Percentiles rank a stretch among this genome's conserved stretches.
Conservation (phyloP, 1,284 basidiomycete species). For the Fomitopsis betulina region DNA sequence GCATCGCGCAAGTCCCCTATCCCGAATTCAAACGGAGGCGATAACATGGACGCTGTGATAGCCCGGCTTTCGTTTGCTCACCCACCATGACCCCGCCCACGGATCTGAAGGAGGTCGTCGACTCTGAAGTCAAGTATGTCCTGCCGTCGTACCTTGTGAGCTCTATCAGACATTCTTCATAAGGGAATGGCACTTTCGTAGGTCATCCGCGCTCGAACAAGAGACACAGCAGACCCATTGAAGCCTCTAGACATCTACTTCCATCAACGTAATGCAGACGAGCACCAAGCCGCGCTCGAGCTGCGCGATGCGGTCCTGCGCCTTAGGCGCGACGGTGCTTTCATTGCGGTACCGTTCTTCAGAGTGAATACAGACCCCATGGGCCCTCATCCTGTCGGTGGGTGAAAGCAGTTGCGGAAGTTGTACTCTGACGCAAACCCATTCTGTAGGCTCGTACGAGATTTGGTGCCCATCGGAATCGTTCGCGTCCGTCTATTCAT, state of each 20-base stretch:
- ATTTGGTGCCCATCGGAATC: constrained; percentile 73
- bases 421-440: constrained; percentile 1
- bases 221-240: background rate
- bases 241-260: constrained; percentile 64
- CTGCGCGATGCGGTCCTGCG: constrained; percentile 66
- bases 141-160: background rate
- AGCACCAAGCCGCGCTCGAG: constrained; percentile 60
- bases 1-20: background rate
- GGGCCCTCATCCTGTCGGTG: constrained; percentile 74
- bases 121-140: constrained; percentile 61
- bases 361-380: constrained; percentile 64
- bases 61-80: background rate
- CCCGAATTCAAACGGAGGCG: too few relatives aligned
- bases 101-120: constrained; percentile 56
- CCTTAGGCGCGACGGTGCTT: constrained; percentile 66
- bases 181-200: constrained; percentile 80
- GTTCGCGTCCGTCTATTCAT: constrained; percentile 68
- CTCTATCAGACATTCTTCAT: background rate
- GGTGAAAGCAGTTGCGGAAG: background rate
- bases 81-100: constrained; percentile 35
- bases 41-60: background rate
- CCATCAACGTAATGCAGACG: constrained; percentile 57
- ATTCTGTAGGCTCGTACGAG: constrained; percentile 65
- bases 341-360: constrained; percentile 70
- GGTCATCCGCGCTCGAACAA: background rate